These are phyloP conservation scores for Jimgerdemannia lactiflua DNA, from an alignment of 192 early-diverging fungal species.

Conservation along the genomic window DNA sequence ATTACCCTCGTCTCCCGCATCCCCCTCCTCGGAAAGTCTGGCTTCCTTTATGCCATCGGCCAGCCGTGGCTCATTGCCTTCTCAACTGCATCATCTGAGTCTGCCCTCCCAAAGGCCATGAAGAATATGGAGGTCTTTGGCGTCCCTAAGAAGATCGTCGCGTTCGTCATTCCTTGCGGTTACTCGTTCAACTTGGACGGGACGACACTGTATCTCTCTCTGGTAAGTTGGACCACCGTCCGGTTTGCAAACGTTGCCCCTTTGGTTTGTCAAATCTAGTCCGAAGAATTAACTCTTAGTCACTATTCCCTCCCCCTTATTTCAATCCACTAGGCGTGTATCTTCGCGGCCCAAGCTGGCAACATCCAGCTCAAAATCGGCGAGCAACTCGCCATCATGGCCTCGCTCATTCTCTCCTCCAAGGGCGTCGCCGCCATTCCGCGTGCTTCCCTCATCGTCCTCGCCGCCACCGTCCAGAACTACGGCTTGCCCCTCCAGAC, in stretches of 20 bases:
- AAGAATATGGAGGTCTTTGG: conserved; percentile 68
- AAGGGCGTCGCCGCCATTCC: conserved; percentile 66
- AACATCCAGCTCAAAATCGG: conserved; percentile 44
- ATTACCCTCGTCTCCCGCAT: conserved; percentile 53
- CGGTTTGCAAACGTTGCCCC: too few relatives aligned
- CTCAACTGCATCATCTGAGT: conserved; percentile 70
- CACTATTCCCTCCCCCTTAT: too few relatives aligned
- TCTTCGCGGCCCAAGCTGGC: conserved; percentile 69
- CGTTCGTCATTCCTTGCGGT: conserved; percentile 67
- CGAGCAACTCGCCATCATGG: conserved; percentile 63
- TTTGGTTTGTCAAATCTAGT: too few relatives aligned
- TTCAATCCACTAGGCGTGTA: too few relatives aligned
- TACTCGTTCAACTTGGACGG: conserved; percentile 82
- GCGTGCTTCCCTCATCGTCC: conserved; percentile 58
- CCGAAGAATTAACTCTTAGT: too few relatives aligned
- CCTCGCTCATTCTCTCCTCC: conserved; percentile 63
- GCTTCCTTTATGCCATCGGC: conserved; percentile 46
- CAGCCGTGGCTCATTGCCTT: conserved; percentile 73
- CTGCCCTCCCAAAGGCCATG: conserved; percentile 67
- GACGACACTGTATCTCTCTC: conserved; percentile 68
- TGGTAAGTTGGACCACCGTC: too few relatives aligned
- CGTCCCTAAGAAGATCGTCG: conserved; percentile 58
- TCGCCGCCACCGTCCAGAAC: conserved; percentile 46
- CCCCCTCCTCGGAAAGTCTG: conserved; percentile 48
- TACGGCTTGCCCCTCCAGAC: conserved; percentile 58